Base-by-base conservation (phyloP, 257 asterid species). In the Gardenia jasminoides region DNA sequence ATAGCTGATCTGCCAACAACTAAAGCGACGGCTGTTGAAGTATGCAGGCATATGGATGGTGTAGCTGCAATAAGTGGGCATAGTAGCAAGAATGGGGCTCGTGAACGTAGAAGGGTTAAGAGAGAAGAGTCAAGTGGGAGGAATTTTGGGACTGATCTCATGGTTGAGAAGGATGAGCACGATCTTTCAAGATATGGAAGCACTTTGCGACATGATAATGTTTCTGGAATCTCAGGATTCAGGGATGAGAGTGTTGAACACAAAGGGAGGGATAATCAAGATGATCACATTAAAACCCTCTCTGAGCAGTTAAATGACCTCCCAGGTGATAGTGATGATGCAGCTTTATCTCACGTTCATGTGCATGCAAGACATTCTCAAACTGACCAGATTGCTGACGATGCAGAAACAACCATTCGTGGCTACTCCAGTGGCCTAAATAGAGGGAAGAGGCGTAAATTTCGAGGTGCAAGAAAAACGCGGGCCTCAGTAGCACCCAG, bases 361-460 rank as follows among this genome's bases (percentile, higher is more conserved):
- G 89, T 47, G 24, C 82, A 79, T 56, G 88, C 79, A 36, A 83
- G 88, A 82, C 84, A 76, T 73, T 77, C 74, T 36, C 88, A 70
- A 72, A 64, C 79, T 36, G 87, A 77, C 66, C 86, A 84, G 61
- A 73, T 56, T 64, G 78, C 86, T 44, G 91, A 83, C 78, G 92
- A 81, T 67, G 82, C 81, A 31, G 88, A 81, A 76, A 72, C 76
- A 7, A 74, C 67, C 78, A 69, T 56, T 69, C 89, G 88, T 30
- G 76, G 84, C 46, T 84, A 83, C 12, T 80, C 90, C 64, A 81
- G 78, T 46, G 84, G 86, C 79, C 39, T 73, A 66, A 84, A 87
- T 74, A 84, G 92, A 82, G 92, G 84, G 16, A 95, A 88, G 83
- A 88, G 91, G 83, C 99, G 92, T 24, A 92, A 86, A 82, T 93